Evolutionary conservation across 805 yeast species (phyloP).

Genomic region (Tetrapisispora phaffii): DNA sequence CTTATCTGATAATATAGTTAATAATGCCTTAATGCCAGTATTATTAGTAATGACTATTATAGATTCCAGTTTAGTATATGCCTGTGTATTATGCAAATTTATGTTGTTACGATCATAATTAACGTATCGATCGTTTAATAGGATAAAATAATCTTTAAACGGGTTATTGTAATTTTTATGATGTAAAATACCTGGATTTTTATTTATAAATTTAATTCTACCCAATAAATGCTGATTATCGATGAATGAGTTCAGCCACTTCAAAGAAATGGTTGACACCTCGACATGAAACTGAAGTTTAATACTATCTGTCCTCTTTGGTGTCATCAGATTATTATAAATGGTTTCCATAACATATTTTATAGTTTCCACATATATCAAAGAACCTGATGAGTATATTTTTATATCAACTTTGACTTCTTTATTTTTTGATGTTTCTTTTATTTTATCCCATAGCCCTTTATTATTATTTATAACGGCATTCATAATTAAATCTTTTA

Average conservation of each 20-base stretch:
- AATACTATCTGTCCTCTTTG: slow-evolving; percentile 8
- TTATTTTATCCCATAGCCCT: slow-evolving; percentile 15
- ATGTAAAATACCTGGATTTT: not conserved
- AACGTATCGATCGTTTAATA: slow-evolving; percentile 19
- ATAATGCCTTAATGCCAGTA: slow-evolving; percentile 28
- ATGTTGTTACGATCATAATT: slow-evolving; percentile 3
- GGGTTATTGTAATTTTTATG: slow-evolving; percentile 13
- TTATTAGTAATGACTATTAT: slow-evolving; percentile 25
- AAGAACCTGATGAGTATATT: slow-evolving; percentile 25
- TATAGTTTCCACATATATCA: slow-evolving; percentile 28
- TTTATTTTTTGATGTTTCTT: not conserved
- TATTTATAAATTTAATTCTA: slow-evolving; percentile 1
- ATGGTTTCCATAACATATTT: slow-evolving; percentile 23
- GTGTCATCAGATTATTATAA: slow-evolving; percentile 9
- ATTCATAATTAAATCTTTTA: slow-evolving; percentile 16
- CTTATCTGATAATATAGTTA: slow-evolving; percentile 27
- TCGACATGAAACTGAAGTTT: slow-evolving; percentile 14
- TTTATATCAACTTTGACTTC: slow-evolving; percentile 5
- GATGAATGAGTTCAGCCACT: slow-evolving; percentile 27
- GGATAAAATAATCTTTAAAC: slow-evolving; percentile 26
- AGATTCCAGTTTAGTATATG: slow-evolving; percentile 5
- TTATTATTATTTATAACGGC: slow-evolving; percentile 20
- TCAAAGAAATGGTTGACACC: slow-evolving; percentile 23
- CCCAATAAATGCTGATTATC: slow-evolving; percentile 3
- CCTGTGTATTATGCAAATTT: not conserved